phyloP scores from a whole-genome alignment of 148 eudicot species.

The Pharnaceum exiguum region DNA sequence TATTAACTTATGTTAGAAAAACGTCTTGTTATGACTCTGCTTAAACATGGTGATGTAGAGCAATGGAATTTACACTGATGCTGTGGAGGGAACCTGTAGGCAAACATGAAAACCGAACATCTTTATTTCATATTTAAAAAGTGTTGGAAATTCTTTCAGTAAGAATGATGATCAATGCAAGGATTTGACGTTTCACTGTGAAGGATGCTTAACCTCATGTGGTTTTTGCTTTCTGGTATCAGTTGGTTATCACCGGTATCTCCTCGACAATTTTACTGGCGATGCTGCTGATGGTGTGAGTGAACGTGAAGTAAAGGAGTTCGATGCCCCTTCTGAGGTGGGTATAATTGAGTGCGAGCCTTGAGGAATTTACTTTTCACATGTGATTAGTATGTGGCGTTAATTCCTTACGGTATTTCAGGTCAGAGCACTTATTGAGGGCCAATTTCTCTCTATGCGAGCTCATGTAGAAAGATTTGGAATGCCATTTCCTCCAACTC shows the following conservation, averaged over 20 bases:
- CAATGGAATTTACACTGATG: too few species aligned
- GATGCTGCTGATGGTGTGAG: conserved; percentile 48
- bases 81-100: too few species aligned
- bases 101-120: too few species aligned
- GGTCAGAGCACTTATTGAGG: conserved; percentile 83
- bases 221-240: conserved; percentile 14
- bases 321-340: conserved; percentile 82
- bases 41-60: too few species aligned
- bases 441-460: conserved; percentile 78
- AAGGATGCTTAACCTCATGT: background rate
- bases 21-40: too few species aligned
- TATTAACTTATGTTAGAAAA: too few species aligned
- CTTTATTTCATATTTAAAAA: too few species aligned
- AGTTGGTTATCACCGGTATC: conserved; percentile 80
- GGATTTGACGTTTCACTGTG: background rate
- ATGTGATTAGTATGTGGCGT: background rate
- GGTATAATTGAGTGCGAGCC: conserved; percentile 1
- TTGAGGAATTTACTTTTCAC: background rate
- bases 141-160: too few species aligned
- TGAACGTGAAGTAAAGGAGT: conserved; percentile 60
- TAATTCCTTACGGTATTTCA: conserved; percentile 19
- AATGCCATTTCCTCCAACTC: conserved; percentile 88
- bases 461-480: conserved; percentile 87
- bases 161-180: background rate
- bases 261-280: conserved; percentile 55